These are phyloP conservation scores for Teratosphaeria zuluensis DNA, from an alignment of 2,329 filamentous ascomycete genomes.

Conservation along the genomic window DNA sequence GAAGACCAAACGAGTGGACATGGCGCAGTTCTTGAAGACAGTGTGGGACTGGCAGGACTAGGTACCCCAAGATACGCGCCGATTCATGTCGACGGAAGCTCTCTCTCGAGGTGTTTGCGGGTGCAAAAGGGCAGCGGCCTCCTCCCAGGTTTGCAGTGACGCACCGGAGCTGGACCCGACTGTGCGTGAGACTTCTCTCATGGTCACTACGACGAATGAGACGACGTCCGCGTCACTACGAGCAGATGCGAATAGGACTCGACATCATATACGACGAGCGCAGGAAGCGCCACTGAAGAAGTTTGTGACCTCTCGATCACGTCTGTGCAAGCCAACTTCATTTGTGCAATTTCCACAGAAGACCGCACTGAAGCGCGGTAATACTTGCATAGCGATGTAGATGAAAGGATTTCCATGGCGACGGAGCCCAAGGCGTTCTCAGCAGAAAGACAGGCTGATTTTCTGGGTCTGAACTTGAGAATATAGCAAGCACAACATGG, in stretches of 20 bases:
- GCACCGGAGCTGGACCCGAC: neutral
- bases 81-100: neutral
- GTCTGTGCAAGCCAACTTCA: neutral
- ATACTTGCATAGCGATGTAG: neutral
- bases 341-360: neutral
- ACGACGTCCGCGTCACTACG: neutral
- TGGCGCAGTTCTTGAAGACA: slow-evolving; percentile 84
- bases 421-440: neutral
- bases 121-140: neutral
- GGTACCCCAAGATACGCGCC: neutral
- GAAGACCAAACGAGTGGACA: slow-evolving; percentile 91
- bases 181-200: neutral
- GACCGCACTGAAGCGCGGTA: neutral
- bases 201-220: neutral
- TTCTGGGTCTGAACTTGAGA: too few species aligned
- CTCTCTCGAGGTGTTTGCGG: neutral
- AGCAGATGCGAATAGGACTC: neutral
- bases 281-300: neutral
- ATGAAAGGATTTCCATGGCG: neutral
- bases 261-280: neutral
- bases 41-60: slow-evolving; percentile 93
- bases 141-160: neutral
- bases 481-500: neutral
- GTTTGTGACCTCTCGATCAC: neutral
- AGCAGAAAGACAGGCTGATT: neutral